Conservation (phyloP, 306 rosid species). For the Trichosanthes cucumerina region DNA sequence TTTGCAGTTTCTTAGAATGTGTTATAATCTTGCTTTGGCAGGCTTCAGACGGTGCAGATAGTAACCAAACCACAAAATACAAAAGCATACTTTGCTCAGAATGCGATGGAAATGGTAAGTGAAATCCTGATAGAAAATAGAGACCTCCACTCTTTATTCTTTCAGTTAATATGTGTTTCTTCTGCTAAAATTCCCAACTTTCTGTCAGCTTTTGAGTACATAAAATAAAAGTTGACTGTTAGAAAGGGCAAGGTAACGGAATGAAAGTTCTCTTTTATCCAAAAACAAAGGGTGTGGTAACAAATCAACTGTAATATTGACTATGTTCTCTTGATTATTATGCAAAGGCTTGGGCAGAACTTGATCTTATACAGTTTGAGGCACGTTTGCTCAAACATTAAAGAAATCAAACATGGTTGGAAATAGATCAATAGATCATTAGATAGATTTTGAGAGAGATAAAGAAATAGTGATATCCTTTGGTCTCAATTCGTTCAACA, state of each 20-base stretch:
- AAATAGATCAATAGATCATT: not conserved
- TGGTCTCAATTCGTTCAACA: not conserved
- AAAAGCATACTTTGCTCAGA: slow-evolving; percentile 56
- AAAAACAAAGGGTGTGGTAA: not conserved
- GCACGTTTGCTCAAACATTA: not conserved
- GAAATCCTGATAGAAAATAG: not conserved
- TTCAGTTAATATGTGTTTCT: not conserved
- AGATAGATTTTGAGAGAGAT: not conserved
- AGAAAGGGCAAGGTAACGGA: not conserved
- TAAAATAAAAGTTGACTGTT: not conserved
- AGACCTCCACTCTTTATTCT: not conserved
- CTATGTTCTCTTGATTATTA: not conserved
- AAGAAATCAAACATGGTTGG: not conserved
- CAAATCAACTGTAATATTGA: not conserved
- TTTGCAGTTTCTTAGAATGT: not conserved
- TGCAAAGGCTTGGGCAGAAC: not conserved
- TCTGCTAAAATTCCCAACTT: not conserved
- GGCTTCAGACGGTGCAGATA: slow-evolving; percentile 44
- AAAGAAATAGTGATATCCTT: not conserved
- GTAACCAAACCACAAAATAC: slow-evolving; percentile 24
- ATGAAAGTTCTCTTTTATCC: not conserved
- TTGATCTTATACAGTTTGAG: not conserved
- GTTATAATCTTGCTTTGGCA: slow-evolving; percentile 29
- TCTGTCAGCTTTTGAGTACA: not conserved
- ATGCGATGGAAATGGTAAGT: slow-evolving; percentile 91